phyloP scores from a whole-genome alignment of 2,329 filamentous ascomycete genomes.

The Penicillium paneum region DNA sequence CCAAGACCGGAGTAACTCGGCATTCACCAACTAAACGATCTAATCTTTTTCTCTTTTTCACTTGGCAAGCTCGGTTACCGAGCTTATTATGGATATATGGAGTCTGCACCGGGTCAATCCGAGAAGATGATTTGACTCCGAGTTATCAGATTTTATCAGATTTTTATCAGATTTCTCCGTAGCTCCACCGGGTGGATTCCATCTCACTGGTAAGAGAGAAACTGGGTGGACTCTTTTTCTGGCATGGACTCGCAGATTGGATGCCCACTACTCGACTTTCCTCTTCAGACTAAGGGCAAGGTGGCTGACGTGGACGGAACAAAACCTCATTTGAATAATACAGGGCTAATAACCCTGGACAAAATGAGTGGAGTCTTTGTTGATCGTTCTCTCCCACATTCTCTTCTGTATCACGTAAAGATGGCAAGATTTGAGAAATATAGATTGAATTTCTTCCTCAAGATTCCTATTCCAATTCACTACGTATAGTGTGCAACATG shows the following conservation, averaged over 20 bases:
- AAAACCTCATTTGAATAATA: neutral
- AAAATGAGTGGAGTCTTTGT: neutral
- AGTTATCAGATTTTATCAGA: constrained; percentile 17
- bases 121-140: constrained; percentile 18
- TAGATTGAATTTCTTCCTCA: neutral
- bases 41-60: constrained; percentile 4
- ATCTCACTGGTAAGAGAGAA: constrained; percentile 1
- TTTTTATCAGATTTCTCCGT: constrained; percentile 23
- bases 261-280: neutral
- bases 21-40: neutral
- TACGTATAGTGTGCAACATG: neutral
- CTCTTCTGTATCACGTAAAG: neutral
- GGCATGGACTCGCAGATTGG: constrained; percentile 1
- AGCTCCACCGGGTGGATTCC: constrained; percentile 23
- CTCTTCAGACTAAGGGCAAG: neutral
- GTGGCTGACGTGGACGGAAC: constrained; percentile 6
- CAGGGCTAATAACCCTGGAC: neutral
- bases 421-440: neutral
- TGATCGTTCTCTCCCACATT: neutral
- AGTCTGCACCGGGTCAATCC: constrained; percentile 9
- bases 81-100: constrained; percentile 20
- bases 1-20: neutral
- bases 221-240: constrained; percentile 2
- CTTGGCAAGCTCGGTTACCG: constrained; percentile 21
- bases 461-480: neutral